These are phyloP conservation scores for Trichoderma pleuroti DNA, from an alignment of 2,329 filamentous ascomycete species.

Conservation along the genomic window DNA sequence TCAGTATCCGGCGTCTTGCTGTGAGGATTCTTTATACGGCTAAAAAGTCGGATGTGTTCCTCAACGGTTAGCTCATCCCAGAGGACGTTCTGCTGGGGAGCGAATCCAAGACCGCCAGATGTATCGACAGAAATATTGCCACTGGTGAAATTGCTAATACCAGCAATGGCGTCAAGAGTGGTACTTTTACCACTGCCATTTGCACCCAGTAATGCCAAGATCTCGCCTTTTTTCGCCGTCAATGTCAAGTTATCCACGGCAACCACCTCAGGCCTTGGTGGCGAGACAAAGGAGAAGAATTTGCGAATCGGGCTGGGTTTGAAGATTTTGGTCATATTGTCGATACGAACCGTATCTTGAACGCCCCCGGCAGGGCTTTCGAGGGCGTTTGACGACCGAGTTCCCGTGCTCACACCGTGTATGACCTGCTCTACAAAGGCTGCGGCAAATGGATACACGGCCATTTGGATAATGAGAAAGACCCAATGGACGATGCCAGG, in stretches of 20 bases:
- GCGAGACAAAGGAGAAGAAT: conserved; percentile 44
- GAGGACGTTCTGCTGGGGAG: conserved; percentile 72
- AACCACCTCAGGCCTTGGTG: conserved; percentile 60
- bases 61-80: conserved; percentile 70
- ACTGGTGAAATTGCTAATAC: conserved; percentile 44
- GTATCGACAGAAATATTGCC: conserved; percentile 61
- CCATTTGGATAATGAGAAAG: conserved; percentile 68
- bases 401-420: conserved; percentile 49
- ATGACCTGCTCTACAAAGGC: conserved; percentile 63
- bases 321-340: conserved; percentile 72
- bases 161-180: conserved; percentile 31
- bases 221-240: conserved; percentile 67
- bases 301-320: conserved; percentile 57
- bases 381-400: conserved; percentile 22
- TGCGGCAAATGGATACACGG: conserved; percentile 65
- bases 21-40: conserved; percentile 58
- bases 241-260: conserved; percentile 71
- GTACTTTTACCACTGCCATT: conserved; percentile 77
- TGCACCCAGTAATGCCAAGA: conserved; percentile 66
- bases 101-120: conserved; percentile 68
- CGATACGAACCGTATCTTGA: conserved; percentile 61
- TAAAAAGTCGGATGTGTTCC: conserved; percentile 69
- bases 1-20: conserved; percentile 44
- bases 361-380: conserved; percentile 8
- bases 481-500: conserved; percentile 71